Evolutionary conservation across 768 basidiomycete species (phyloP).

Genomic region (Cystofilobasidium ferigula): DNA sequence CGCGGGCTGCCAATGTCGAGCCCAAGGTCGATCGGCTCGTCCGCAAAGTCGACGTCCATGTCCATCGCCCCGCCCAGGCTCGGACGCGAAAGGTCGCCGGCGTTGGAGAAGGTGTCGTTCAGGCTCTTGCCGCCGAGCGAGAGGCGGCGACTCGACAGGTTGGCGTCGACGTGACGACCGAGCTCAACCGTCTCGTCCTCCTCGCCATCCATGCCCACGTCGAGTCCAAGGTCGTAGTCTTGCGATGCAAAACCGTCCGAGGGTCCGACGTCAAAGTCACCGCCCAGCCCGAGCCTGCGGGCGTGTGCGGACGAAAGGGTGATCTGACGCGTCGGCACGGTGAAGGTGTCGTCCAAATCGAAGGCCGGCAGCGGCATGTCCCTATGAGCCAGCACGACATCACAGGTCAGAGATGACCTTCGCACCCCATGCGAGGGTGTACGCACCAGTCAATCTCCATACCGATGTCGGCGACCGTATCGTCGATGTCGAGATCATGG

Average conservation of each 20-base stretch:
- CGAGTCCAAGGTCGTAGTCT: slow-evolving; percentile 33
- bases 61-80: slow-evolving; percentile 9
- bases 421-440: neutral
- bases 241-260: slow-evolving; percentile 31
- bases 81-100: slow-evolving; percentile 7
- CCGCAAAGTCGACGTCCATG: slow-evolving; percentile 51
- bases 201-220: slow-evolving; percentile 29
- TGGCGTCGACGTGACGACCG: slow-evolving; percentile 27
- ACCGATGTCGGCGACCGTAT: slow-evolving; percentile 50
- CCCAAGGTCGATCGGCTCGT: slow-evolving; percentile 42
- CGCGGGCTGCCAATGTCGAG: slow-evolving; percentile 24
- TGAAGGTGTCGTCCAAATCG: slow-evolving; percentile 43
- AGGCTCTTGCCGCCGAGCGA: neutral
- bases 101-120: slow-evolving; percentile 2
- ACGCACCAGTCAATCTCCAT: slow-evolving; percentile 35
- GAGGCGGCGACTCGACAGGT: neutral
- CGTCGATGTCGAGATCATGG: slow-evolving; percentile 75
- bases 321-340: slow-evolving; percentile 32
- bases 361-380: slow-evolving; percentile 39
- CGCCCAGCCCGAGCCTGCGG: slow-evolving; percentile 28
- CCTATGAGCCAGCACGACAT: slow-evolving; percentile 43
- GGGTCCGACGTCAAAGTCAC: slow-evolving; percentile 29
- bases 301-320: slow-evolving; percentile 29
- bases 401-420: slow-evolving; percentile 4
- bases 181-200: slow-evolving; percentile 29